Percentiles rank a stretch among this genome's conserved stretches.
Conservation (phyloP, 73 alveolate genomes). For the Tetrahymena borealis region DNA sequence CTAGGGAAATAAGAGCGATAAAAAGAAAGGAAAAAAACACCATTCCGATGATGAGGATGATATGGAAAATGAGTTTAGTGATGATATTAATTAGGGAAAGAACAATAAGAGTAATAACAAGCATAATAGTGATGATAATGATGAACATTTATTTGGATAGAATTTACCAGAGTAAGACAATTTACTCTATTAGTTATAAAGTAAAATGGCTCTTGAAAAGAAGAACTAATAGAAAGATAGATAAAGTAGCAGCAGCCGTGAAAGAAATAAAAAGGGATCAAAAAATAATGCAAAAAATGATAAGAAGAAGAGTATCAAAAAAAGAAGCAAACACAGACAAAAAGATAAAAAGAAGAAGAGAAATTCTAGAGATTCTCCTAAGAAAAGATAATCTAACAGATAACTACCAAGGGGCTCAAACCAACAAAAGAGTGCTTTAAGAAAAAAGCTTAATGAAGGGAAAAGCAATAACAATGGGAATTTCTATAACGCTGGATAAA, state of each 20-base stretch:
- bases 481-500: neutral
- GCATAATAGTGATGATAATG: neutral
- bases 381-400: neutral
- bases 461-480: neutral
- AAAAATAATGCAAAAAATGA: too few species aligned
- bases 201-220: neutral
- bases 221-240: neutral
- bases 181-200: neutral
- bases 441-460: neutral
- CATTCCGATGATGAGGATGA: neutral
- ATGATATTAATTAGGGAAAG: neutral
- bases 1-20: too few species aligned
- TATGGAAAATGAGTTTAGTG: neutral
- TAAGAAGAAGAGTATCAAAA: too few species aligned
- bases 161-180: neutral
- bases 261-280: neutral
- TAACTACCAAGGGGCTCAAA: too few species aligned
- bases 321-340: neutral
- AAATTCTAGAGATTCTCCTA: neutral
- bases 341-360: neutral
- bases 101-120: neutral
- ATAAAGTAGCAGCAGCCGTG: neutral
- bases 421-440: neutral
- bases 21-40: too few species aligned
- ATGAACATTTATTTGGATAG: neutral